Evolutionary conservation across 2,329 filamentous ascomycete genomes (phyloP), one percentile per base, ranked within the genome.

Genomic region (Alternaria tenuissima): DNA sequence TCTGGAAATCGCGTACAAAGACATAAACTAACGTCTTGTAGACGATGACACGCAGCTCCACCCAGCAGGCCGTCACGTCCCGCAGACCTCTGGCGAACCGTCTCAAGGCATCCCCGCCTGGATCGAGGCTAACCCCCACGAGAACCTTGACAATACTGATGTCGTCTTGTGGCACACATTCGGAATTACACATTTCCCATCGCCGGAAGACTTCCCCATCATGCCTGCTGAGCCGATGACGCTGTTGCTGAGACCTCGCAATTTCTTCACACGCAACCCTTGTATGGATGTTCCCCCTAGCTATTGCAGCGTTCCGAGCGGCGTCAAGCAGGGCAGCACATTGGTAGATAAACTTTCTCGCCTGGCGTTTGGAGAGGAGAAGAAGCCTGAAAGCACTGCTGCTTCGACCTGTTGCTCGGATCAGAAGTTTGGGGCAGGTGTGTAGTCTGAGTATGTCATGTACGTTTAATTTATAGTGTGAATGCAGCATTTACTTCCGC

Each of bases 81-180:
- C 93, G 0, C 93, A 96, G 75, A 95, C 93, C 7, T 92, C 89
- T 0, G 93, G 93, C 70, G 89, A 93, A 66, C 90, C 91, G 0
- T 91, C 90, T 0, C 80, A 81, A 42, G 92, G 92, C 32, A 81
- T 96, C 3, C 89, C 91, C 0, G 84, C 88, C 67, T 94, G 92
- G 92, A 90, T 95, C 67, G 81, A 83, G 18, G 88, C 87, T 24
- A 87, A 93, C 62, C 88, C 91, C 12, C 81, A 81, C 46, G 87
- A 86, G 58, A 86, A 82, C 26, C 88, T 96, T 67, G 91, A 91
- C 56, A 91, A 97, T 82, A 91, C 89, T 0, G 92, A 97, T 75
- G 81, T 97, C 30, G 93, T 97, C 1, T 86, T 97, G 16, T 97
- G 93, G 93, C 93, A 97, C 80, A 96, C 93, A 0, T 97, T 97